These are phyloP conservation scores for Haberlea rhodopensis DNA, from an alignment of 257 asterid genomes.

Conservation along the genomic window DNA sequence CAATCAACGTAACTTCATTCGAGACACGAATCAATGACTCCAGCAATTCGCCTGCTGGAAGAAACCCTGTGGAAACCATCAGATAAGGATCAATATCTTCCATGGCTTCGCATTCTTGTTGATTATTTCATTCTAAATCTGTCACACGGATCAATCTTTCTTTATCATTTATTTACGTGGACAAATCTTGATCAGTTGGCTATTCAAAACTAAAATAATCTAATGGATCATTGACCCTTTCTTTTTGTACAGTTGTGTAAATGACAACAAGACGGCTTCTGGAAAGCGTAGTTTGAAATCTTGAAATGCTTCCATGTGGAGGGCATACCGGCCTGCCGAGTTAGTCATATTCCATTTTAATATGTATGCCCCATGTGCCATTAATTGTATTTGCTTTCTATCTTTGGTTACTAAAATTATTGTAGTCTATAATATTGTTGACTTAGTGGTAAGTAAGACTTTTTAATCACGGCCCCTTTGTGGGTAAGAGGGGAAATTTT, in stretches of 20 bases:
- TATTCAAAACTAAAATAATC: conserved; percentile 28
- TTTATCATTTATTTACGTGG: conserved; percentile 16
- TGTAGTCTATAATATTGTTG: no score
- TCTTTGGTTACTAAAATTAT: no score
- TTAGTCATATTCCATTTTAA: no score
- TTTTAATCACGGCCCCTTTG: no score
- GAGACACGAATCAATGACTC: conserved; percentile 60
- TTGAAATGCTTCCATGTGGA: no score
- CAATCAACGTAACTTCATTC: conserved; percentile 38
- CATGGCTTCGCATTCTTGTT: conserved; percentile 38
- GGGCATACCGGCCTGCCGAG: no score
- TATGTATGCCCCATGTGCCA: no score
- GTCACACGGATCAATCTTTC: conserved; percentile 24
- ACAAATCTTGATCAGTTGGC: conserved; percentile 32
- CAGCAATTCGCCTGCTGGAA: conserved; percentile 49
- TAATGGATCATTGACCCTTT: conserved; percentile 26
- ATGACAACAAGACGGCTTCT: conserved; percentile 30
- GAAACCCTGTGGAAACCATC: conserved; percentile 58
- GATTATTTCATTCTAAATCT: conserved; percentile 13
- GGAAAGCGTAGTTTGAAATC: conserved; percentile 36
- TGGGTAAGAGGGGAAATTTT: no score
- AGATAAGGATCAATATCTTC: conserved; percentile 39
- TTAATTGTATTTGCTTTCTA: no score
- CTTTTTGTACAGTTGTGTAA: conserved; percentile 47
- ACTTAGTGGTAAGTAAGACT: no score